Evolutionary conservation across 1,139 yeast genomes (phyloP).

Genomic region (Yamadazyma atmosphaerica): DNA sequence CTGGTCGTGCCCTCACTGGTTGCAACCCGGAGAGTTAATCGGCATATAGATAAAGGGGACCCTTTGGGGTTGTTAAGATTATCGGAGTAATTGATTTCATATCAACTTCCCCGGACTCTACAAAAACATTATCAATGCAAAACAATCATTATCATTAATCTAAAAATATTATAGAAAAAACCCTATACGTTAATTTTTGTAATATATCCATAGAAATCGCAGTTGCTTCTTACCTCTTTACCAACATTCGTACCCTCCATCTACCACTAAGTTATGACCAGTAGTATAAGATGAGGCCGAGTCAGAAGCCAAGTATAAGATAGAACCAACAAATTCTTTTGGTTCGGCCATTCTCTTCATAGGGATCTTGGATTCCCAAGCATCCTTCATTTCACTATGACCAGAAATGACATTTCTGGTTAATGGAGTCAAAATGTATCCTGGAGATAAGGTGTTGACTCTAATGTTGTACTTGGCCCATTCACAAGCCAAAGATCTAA

Average conservation of each 20-base stretch:
- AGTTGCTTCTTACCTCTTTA: slow-evolving; percentile 15
- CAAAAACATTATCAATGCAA: background rate
- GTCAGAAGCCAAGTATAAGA: slow-evolving; percentile 49
- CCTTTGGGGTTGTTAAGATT: background rate
- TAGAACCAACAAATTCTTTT: slow-evolving; percentile 49
- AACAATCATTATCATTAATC: slow-evolving; percentile 11
- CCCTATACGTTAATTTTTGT: slow-evolving; percentile 2
- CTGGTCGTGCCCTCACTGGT: background rate
- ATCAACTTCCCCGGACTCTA: background rate
- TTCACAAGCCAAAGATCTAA: slow-evolving; percentile 50
- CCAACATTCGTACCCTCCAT: slow-evolving; percentile 50
- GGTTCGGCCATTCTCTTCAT: slow-evolving; percentile 55
- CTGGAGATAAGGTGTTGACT: slow-evolving; percentile 49
- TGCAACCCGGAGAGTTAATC: slow-evolving; percentile 2
- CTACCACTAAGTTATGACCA: slow-evolving; percentile 52
- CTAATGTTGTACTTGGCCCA: slow-evolving; percentile 54
- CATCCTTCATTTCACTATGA: slow-evolving; percentile 47
- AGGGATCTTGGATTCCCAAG: slow-evolving; percentile 50
- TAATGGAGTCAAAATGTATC: slow-evolving; percentile 51
- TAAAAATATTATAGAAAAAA: background rate
- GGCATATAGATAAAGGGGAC: slow-evolving; percentile 1
- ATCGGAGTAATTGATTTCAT: background rate
- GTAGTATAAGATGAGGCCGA: slow-evolving; percentile 49
- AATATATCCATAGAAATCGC: no score
- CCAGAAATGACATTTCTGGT: slow-evolving; percentile 48